phyloP scores from a whole-genome alignment of 305 asterid species.

The Solanum aculeatissimum region DNA sequence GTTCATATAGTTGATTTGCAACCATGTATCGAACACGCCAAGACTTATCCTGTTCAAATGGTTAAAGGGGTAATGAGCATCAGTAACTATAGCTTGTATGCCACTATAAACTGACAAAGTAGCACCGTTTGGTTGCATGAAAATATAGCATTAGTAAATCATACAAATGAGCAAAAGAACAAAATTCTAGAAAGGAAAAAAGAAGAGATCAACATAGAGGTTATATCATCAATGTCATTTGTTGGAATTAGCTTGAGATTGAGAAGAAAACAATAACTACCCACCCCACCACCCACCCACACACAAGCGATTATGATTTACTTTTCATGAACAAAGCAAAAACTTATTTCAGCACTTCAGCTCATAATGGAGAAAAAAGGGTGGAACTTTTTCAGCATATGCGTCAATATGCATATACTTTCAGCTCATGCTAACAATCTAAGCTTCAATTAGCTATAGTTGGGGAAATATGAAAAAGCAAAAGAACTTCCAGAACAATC shows the following conservation, averaged over 20 bases:
- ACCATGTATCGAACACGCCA: constrained; percentile 92
- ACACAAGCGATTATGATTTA: not conserved
- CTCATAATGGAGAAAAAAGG: not conserved
- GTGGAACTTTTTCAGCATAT: not conserved
- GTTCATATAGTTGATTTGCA: constrained; percentile 73
- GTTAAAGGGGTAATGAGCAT: not conserved
- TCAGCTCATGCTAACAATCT: not conserved
- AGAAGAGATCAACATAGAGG: not conserved
- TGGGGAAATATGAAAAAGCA: not conserved
- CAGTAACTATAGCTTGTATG: not conserved
- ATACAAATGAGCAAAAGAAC: not conserved
- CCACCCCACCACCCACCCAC: not conserved
- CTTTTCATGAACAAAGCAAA: too few species aligned
- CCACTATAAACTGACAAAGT: not conserved
- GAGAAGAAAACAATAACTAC: not conserved
- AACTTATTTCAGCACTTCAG: not conserved
- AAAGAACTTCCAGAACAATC: not conserved
- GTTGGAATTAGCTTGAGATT: not conserved
- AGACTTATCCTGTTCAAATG: constrained; percentile 51
- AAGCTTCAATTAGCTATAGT: not conserved
- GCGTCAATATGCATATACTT: not conserved
- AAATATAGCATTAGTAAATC: not conserved
- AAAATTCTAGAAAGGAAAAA: not conserved
- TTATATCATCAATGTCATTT: not conserved
- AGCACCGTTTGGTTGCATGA: not conserved